Percentiles rank a stretch among this genome's conserved stretches.
Evolutionary conservation across 306 rosid genomes (phyloP).

Genomic region (Acacia confusa): DNA sequence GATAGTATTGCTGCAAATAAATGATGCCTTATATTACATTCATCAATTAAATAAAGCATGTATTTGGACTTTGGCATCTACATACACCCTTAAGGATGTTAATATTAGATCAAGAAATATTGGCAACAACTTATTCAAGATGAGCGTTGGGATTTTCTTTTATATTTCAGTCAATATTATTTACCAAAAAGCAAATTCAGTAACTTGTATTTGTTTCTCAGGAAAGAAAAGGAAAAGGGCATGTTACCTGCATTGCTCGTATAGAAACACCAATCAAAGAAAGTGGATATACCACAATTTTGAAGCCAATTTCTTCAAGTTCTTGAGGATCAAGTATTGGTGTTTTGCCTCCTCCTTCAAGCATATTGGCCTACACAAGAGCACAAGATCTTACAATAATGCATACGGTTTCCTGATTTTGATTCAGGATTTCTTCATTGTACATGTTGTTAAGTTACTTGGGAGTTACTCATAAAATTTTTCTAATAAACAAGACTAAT

Average conservation of each 20-base stretch:
- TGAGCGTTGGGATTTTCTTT: neutral
- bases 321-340: constrained; percentile 78
- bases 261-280: constrained; percentile 89
- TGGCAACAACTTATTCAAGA: neutral
- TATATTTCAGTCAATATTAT: neutral
- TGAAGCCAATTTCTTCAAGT: constrained; percentile 79
- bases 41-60: too few relatives aligned
- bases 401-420: neutral
- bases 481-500: neutral
- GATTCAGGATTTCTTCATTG: neutral
- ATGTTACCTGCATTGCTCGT: constrained; percentile 82
- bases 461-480: neutral
- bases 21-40: neutral
- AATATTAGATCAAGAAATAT: neutral
- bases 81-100: neutral
- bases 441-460: neutral
- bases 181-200: neutral
- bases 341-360: constrained; percentile 97
- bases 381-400: constrained; percentile 21
- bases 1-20: neutral
- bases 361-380: constrained; percentile 82
- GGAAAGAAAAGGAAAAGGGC: neutral
- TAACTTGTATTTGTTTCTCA: neutral
- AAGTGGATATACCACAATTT: constrained; percentile 82
- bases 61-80: too few relatives aligned